A percentile compares a stretch with the other conserved stretches of the same genome.
Evolutionary conservation across 2,329 filamentous ascomycete genomes (phyloP).

Genomic region (Phoma sp.): DNA sequence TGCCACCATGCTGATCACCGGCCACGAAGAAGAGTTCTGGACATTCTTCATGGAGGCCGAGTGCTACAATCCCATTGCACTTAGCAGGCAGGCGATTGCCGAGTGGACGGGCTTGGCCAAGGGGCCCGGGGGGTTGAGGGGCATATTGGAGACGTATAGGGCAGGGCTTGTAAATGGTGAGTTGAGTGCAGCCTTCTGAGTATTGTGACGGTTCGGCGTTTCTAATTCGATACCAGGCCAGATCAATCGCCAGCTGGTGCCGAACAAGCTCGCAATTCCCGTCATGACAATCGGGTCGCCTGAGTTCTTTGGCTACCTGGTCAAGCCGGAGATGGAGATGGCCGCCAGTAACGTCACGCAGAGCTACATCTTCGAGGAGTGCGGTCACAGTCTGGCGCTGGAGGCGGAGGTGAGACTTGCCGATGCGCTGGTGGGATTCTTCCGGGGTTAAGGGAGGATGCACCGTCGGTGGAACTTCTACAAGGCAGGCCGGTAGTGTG

Average conservation of each 20-base stretch:
- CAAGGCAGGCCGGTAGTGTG: no score
- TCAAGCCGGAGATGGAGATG: conserved; percentile 38
- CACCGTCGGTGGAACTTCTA: no score
- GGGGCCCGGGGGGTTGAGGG: conserved; percentile 40
- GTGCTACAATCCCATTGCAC: conserved; percentile 44
- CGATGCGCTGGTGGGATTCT: conserved; percentile 14
- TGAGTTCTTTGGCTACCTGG: conserved; percentile 43
- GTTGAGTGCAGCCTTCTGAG: background rate
- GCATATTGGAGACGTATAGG: conserved; percentile 45
- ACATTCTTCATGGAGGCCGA: conserved; percentile 46
- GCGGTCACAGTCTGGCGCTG: conserved; percentile 43
- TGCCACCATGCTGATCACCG: conserved; percentile 45
- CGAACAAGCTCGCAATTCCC: conserved; percentile 36
- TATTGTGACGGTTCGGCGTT: background rate
- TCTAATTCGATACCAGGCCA: conserved; percentile 15
- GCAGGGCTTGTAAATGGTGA: conserved; percentile 40
- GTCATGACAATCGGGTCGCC: conserved; percentile 46
- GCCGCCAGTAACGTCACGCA: conserved; percentile 37
- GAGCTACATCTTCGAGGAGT: conserved; percentile 44
- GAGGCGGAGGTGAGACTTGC: conserved; percentile 20
- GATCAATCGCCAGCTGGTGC: conserved; percentile 34
- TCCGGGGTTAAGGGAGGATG: background rate
- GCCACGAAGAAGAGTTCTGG: conserved; percentile 46
- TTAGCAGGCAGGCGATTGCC: conserved; percentile 33
- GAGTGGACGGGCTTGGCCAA: conserved; percentile 42